Percentiles rank a stretch among this genome's conserved stretches.
These are phyloP conservation scores for Tricholoma matsutake DNA, from an alignment of 768 basidiomycete genomes.

Conservation along the genomic window DNA sequence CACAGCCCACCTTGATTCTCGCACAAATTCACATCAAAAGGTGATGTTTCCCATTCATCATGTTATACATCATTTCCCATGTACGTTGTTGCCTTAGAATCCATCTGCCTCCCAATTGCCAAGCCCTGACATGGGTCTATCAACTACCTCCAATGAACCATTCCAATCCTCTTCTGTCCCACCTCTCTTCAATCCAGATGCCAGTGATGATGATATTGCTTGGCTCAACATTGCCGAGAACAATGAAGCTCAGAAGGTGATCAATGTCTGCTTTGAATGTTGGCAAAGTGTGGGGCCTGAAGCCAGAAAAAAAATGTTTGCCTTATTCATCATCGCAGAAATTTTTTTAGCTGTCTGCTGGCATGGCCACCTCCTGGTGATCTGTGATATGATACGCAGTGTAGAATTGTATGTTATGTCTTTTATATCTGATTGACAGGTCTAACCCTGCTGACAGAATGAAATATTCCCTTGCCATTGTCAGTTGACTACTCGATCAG, in stretches of 20 bases:
- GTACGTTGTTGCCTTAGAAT: too few relatives aligned
- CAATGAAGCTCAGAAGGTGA: slow-evolving; percentile 6
- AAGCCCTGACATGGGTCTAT: too few relatives aligned
- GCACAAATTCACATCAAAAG: neutral
- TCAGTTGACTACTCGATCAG: too few relatives aligned
- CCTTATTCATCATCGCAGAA: slow-evolving; percentile 11
- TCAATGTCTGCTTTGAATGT: slow-evolving; percentile 17
- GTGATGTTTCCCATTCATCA: too few relatives aligned
- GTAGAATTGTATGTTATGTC: slow-evolving; percentile 7
- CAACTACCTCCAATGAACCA: too few relatives aligned
- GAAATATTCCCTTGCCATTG: too few relatives aligned
- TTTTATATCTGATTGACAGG: slow-evolving; percentile 15
- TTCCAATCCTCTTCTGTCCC: neutral
- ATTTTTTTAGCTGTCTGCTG: slow-evolving; percentile 24
- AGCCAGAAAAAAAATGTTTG: slow-evolving; percentile 7
- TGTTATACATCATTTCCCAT: too few relatives aligned
- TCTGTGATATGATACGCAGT: neutral
- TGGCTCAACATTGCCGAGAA: slow-evolving; percentile 4
- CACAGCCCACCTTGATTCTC: neutral
- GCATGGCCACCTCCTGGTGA: slow-evolving; percentile 4
- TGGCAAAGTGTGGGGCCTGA: neutral
- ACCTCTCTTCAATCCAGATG: neutral
- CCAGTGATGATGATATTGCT: slow-evolving; percentile 4
- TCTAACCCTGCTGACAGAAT: neutral
- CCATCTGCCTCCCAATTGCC: too few relatives aligned